Conservation (phyloP, 805 yeast species). For the Metschnikowia bowlesiae region DNA sequence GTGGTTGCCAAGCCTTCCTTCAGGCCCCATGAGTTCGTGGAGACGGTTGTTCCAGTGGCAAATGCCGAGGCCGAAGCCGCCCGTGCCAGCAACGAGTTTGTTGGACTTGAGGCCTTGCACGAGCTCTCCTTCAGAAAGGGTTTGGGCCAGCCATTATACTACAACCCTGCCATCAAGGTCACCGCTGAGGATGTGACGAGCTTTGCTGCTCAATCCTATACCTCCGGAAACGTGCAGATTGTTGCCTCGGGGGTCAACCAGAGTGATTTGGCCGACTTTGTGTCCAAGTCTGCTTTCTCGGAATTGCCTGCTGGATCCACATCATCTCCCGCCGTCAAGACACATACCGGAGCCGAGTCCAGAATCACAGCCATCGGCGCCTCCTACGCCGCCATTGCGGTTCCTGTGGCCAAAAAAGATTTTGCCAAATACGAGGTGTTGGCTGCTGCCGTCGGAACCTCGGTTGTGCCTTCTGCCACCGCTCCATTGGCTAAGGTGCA, state of each 20-base stretch:
- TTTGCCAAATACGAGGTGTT: constrained; percentile 67
- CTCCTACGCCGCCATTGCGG: constrained; percentile 74
- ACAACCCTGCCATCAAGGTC: constrained; percentile 55
- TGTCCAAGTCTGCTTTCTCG: constrained; percentile 61
- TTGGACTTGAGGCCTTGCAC: constrained; percentile 76
- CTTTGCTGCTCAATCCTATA: constrained; percentile 66
- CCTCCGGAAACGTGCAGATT: constrained; percentile 65
- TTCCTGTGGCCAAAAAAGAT: constrained; percentile 64
- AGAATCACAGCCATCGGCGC: constrained; percentile 62
- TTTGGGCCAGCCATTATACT: constrained; percentile 77
- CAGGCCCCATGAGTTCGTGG: constrained; percentile 80
- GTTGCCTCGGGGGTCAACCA: constrained; percentile 70
- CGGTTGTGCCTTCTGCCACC: constrained; percentile 52
- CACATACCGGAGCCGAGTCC: constrained; percentile 59
- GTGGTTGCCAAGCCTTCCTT: constrained; percentile 65
- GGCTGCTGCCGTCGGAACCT: constrained; percentile 59
- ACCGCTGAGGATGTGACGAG: constrained; percentile 61
- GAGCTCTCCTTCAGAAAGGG: constrained; percentile 80
- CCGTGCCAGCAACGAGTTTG: constrained; percentile 45
- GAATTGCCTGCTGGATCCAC: constrained; percentile 60
- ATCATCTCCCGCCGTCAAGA: constrained; percentile 31
- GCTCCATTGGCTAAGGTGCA: constrained; percentile 46
- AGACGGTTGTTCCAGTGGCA: constrained; percentile 78
- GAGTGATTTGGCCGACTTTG: constrained; percentile 63
- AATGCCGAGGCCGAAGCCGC: constrained; percentile 57